These are phyloP conservation scores for Gremmenia infestans DNA, from an alignment of 2,329 filamentous ascomycete species.

Conservation along the genomic window DNA sequence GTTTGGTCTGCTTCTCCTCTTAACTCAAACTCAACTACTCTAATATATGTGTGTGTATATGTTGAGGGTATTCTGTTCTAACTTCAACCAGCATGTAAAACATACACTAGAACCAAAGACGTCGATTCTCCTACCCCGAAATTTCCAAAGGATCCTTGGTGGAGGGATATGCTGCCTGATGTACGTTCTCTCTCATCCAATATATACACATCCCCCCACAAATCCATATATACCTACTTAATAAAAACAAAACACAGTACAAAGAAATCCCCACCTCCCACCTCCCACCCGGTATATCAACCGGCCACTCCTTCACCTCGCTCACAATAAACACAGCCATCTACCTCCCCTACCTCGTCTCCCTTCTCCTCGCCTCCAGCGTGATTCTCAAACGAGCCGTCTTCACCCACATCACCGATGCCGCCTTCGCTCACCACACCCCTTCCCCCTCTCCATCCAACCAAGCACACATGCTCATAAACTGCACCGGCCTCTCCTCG, in stretches of 20 bases:
- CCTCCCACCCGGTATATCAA: conserved; percentile 60
- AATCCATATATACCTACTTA: too few relatives aligned
- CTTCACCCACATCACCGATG: conserved; percentile 66
- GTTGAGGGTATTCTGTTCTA: background rate
- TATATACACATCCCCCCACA: background rate
- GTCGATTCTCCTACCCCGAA: background rate
- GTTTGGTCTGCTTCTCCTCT: conserved; percentile 6
- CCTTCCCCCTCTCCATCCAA: conserved; percentile 31
- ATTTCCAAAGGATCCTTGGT: background rate
- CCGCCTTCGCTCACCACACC: conserved; percentile 52
- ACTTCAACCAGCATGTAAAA: conserved; percentile 1
- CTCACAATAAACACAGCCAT: conserved; percentile 86
- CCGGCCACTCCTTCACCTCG: conserved; percentile 69
- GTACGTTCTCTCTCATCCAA: background rate
- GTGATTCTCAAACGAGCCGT: conserved; percentile 60
- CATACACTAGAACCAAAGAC: conserved; percentile 5
- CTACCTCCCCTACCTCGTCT: conserved; percentile 79
- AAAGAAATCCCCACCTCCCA: conserved; percentile 45
- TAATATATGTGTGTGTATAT: conserved; percentile 32
- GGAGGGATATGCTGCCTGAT: background rate
- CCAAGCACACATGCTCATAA: conserved; percentile 65
- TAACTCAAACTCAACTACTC: background rate
- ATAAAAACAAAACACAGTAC: background rate
- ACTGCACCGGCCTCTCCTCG: conserved; percentile 77
- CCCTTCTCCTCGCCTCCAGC: conserved; percentile 69